A percentile compares a stretch with the other conserved stretches of the same genome.
These are phyloP conservation scores for Metschnikowia orientalis DNA, from an alignment of 805 yeast genomes.

Conservation along the genomic window DNA sequence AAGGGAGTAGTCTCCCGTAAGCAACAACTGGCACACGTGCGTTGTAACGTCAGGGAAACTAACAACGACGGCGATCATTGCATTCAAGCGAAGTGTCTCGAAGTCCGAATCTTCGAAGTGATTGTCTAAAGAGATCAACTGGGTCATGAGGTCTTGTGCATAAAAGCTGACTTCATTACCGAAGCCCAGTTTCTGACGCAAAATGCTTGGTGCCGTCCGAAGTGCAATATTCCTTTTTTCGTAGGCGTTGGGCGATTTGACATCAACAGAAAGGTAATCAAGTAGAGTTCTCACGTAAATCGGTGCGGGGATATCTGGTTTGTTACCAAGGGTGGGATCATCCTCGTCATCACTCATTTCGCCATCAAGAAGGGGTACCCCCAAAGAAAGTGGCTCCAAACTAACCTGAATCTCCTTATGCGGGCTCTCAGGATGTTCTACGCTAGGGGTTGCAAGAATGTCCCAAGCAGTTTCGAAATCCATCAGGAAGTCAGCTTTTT, in stretches of 20 bases:
- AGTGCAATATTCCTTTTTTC: slow-evolving; percentile 50
- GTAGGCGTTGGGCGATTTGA: slow-evolving; percentile 42
- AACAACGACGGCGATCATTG: slow-evolving; percentile 61
- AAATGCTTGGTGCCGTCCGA: slow-evolving; percentile 50
- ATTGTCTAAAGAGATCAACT: slow-evolving; percentile 53
- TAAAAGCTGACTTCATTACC: slow-evolving; percentile 60
- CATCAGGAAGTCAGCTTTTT: slow-evolving; percentile 3
- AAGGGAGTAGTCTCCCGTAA: slow-evolving; percentile 73
- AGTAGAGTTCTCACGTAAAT: slow-evolving; percentile 72
- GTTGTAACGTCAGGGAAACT: slow-evolving; percentile 43
- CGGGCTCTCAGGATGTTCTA: slow-evolving; percentile 8
- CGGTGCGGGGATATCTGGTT: slow-evolving; percentile 42
- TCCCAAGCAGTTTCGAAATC: slow-evolving; percentile 21
- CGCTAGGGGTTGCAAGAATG: slow-evolving; percentile 12
- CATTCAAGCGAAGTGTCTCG: slow-evolving; percentile 59
- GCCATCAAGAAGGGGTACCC: slow-evolving; percentile 10
- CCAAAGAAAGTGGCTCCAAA: slow-evolving; percentile 2
- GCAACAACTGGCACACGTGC: slow-evolving; percentile 45
- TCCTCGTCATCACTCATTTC: slow-evolving; percentile 45
- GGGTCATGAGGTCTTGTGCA: slow-evolving; percentile 48
- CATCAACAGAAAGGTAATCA: slow-evolving; percentile 46
- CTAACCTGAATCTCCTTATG: slow-evolving; percentile 2
- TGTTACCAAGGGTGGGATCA: slow-evolving; percentile 40
- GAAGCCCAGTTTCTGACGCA: slow-evolving; percentile 58
- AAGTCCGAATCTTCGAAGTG: slow-evolving; percentile 54